Base-by-base conservation (phyloP, 805 yeast species). In the Maudiozyma barnettii region DNA sequence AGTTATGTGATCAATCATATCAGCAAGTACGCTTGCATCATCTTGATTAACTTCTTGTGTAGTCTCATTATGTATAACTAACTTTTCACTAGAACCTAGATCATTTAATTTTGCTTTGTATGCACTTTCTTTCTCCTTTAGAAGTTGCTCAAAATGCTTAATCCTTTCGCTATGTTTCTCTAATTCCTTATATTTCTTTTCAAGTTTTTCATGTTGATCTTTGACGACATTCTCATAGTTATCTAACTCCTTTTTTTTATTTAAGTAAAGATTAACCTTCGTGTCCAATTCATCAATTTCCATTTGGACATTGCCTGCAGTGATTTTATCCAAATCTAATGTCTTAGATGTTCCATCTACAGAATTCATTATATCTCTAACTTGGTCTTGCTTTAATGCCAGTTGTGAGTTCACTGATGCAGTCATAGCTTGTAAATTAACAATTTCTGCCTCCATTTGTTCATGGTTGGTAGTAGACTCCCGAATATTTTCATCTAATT, bases 61-160 rank as follows among this genome's bases (percentile, higher is more conserved):
- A 7, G 12, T n/a, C 4, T 37, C 22, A 4, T 37, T 19, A 10
- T 19, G 10, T 10, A 21, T 6, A 19, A 16, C 23, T 14, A 33
- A 33, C 9, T 14, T 33, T 10, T 33, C 36, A 18, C 8, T 33
- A 2, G 22, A 10, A 12, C 9, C 41, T 22, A 36, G 18, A 8
- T 23, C 22, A 7, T 44, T 73, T 57, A 88, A 74, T 63, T 86
- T 95, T 57, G 84, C 82, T 56, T 87, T 95, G 56, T 84, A 64
- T 13, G 14, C 68, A 58, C 13, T 72, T 69, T 4, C 64, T 51
- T 2, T 68, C 60, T 31, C 44, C 13, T 33, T 37, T n/a, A 45
- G 29, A 2, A 33, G 13, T 10, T 33, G 19, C 20, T 45, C 44
- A 14, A 45, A 45, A 8, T 35, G 29, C 30, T 45, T 45, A 36